phyloP scores from a whole-genome alignment of 345 rosid genomes.

The Microcos paniculata region DNA sequence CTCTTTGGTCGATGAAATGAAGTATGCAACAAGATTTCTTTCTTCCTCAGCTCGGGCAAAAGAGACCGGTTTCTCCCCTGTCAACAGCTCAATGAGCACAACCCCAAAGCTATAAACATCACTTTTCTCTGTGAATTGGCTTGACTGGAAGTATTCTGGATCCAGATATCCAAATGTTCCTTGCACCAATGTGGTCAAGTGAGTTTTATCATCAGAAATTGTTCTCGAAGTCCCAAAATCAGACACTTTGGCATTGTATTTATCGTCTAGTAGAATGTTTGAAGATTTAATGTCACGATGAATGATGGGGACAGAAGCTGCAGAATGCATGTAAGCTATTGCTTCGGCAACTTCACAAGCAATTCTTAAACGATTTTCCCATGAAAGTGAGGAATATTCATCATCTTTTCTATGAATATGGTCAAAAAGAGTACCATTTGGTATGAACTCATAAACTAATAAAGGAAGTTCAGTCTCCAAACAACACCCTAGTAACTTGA shows the following conservation, averaged over 20 bases:
- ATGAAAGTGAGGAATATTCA: slow-evolving; percentile 4
- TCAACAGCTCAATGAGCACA: slow-evolving; percentile 15
- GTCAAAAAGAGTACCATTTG: slow-evolving; percentile 29
- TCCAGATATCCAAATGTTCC: slow-evolving; percentile 27
- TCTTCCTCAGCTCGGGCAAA: neutral
- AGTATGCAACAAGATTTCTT: neutral
- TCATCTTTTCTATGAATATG: slow-evolving; percentile 13
- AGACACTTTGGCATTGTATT: slow-evolving; percentile 17
- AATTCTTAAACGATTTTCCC: slow-evolving; percentile 29
- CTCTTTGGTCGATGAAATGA: neutral
- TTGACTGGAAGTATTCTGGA: slow-evolving; percentile 26
- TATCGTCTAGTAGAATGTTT: slow-evolving; percentile 33
- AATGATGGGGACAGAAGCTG: slow-evolving; percentile 30
- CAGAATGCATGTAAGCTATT: slow-evolving; percentile 29
- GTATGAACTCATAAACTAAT: slow-evolving; percentile 23
- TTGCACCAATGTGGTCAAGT: slow-evolving; percentile 16
- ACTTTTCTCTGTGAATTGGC: slow-evolving; percentile 23
- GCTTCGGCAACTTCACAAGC: slow-evolving; percentile 37
- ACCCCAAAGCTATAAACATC: slow-evolving; percentile 15
- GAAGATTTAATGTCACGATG: slow-evolving; percentile 37
- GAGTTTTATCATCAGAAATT: slow-evolving; percentile 19
- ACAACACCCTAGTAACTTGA: slow-evolving; percentile 28
- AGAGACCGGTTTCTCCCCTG: slow-evolving; percentile 3
- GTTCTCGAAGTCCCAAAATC: slow-evolving; percentile 29
- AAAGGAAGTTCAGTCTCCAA: slow-evolving; percentile 28